These are phyloP conservation scores for Penicillium brasilianum DNA, from an alignment of 2,329 filamentous ascomycete genomes.

Conservation along the genomic window DNA sequence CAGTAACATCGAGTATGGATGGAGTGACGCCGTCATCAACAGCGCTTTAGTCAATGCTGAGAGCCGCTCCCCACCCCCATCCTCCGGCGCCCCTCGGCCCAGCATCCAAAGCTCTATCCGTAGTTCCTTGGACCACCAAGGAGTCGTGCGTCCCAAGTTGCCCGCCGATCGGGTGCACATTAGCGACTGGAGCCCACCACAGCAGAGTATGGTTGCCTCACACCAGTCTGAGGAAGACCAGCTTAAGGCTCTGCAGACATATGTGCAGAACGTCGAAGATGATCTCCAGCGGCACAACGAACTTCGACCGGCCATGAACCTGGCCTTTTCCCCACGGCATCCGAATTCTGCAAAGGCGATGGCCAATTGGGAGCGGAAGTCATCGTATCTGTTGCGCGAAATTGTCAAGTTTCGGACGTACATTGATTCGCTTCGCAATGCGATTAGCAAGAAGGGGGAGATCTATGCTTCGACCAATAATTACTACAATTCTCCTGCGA, in stretches of 20 bases:
- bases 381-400: conserved; percentile 85
- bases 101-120: conserved; percentile 67
- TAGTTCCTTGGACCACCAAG: conserved; percentile 71
- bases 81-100: conserved; percentile 50
- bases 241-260: conserved; percentile 72
- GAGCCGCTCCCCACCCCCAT: conserved; percentile 38
- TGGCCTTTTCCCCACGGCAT: conserved; percentile 86
- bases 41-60: conserved; percentile 71
- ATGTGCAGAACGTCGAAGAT: conserved; percentile 83
- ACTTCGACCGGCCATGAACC: conserved; percentile 80
- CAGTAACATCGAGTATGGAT: conserved; percentile 97
- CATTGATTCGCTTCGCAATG: conserved; percentile 79
- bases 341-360: conserved; percentile 82
- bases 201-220: conserved; percentile 87
- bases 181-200: conserved; percentile 85
- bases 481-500: not conserved
- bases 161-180: conserved; percentile 85
- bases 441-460: conserved; percentile 70
- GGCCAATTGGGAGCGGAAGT: conserved; percentile 97
- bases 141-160: conserved; percentile 67
- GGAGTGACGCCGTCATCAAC: conserved; percentile 82
- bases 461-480: conserved; percentile 54
- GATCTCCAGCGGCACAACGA: conserved; percentile 89
- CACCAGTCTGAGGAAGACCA: conserved; percentile 80
- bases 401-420: conserved; percentile 98